Conservation (phyloP, 208 protist species). For the Tritrichomonas musculus region DNA sequence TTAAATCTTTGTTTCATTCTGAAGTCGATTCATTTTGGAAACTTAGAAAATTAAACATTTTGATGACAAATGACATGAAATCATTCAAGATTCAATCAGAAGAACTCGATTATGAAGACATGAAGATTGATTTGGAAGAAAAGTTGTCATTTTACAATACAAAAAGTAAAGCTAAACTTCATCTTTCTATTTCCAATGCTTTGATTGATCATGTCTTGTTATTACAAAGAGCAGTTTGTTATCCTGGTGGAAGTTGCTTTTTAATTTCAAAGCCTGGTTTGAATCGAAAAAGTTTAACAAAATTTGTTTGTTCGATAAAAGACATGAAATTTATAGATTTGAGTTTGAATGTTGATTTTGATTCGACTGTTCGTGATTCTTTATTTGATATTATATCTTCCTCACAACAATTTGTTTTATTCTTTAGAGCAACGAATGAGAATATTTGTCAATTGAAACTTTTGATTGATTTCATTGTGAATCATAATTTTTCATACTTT, state of each 20-base stretch:
- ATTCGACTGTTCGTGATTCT: not conserved
- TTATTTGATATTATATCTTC: not conserved
- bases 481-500: not conserved
- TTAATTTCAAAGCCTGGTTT: not conserved
- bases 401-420: not conserved
- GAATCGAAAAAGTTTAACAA: not conserved
- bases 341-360: not conserved
- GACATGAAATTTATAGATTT: not conserved
- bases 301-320: not conserved
- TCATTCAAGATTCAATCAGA: not conserved
- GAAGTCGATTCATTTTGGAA: too few species aligned
- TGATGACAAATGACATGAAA: not conserved
- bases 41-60: not conserved
- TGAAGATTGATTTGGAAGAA: too few species aligned
- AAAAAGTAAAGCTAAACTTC: not conserved
- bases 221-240: not conserved
- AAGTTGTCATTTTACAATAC: not conserved
- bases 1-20: too few species aligned
- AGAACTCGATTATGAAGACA: not conserved
- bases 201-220: not conserved
- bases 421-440: not conserved
- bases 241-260: not conserved
- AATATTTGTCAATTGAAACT: not conserved
- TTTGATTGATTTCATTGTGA: not conserved
- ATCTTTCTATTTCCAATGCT: not conserved